These are phyloP conservation scores for Scortechinia acanthostroma DNA, from an alignment of 2,329 filamentous ascomycete genomes.

Conservation along the genomic window DNA sequence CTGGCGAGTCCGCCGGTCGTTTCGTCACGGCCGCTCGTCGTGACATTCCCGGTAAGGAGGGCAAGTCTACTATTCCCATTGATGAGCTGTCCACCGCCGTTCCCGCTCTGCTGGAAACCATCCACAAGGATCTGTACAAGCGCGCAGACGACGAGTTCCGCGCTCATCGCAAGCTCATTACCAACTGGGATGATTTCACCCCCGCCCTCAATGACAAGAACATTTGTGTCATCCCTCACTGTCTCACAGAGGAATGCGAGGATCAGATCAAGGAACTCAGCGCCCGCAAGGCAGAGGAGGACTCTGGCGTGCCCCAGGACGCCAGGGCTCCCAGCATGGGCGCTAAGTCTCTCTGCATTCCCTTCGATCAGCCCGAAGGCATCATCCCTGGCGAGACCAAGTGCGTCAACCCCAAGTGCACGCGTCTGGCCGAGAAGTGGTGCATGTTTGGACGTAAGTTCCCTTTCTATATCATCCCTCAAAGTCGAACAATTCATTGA, in stretches of 20 bases:
- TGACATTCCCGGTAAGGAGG: slow-evolving; percentile 54
- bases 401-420: not conserved
- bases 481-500: too few species aligned
- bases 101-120: slow-evolving; percentile 56
- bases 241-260: slow-evolving; percentile 57
- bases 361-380: slow-evolving; percentile 39
- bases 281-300: slow-evolving; percentile 16
- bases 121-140: slow-evolving; percentile 51
- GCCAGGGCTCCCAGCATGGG: slow-evolving; percentile 65
- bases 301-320: slow-evolving; percentile 24
- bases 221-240: slow-evolving; percentile 63
- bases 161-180: slow-evolving; percentile 56
- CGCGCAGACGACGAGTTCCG: slow-evolving; percentile 51
- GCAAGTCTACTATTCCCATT: slow-evolving; percentile 38
- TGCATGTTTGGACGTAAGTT: slow-evolving; percentile 24
- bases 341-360: slow-evolving; percentile 71
- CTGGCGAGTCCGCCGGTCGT: slow-evolving; percentile 61
- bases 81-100: slow-evolving; percentile 48
- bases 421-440: not conserved
- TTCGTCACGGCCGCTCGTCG: slow-evolving; percentile 63
- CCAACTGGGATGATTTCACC: slow-evolving; percentile 54
- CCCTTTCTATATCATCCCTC: too few species aligned
- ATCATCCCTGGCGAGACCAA: not conserved
- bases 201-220: slow-evolving; percentile 27
- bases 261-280: slow-evolving; percentile 69